Evolutionary conservation across 257 asterid species (phyloP).

Genomic region (Nicotiana tabacum): DNA sequence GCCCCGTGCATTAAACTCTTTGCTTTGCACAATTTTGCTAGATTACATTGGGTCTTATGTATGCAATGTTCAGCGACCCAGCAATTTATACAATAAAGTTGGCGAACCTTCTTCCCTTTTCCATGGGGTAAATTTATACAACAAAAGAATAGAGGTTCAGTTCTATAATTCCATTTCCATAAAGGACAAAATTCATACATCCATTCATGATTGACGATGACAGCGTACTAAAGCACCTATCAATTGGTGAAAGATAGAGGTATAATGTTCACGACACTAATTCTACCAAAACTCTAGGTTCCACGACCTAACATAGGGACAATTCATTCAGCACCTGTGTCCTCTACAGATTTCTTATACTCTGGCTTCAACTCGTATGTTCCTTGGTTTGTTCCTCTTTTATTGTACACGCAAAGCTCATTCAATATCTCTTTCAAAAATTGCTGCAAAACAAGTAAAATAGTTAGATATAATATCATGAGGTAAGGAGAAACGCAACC

Average conservation of each 20-base stretch:
- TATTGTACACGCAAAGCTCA: constrained; percentile 88
- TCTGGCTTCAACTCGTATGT: constrained; percentile 97
- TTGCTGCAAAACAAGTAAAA: constrained; percentile 56
- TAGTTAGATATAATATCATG: background rate
- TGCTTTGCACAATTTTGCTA: too few relatives aligned
- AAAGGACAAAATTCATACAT: background rate
- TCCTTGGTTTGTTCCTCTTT: constrained; percentile 96
- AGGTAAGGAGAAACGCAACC: background rate
- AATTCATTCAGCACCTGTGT: constrained; percentile 56
- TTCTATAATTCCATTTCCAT: background rate
- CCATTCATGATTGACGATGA: background rate
- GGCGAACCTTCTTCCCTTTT: too few relatives aligned
- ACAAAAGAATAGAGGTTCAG: background rate
- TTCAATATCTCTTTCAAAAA: constrained; percentile 92
- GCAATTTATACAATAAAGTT: too few relatives aligned
- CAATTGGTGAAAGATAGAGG: background rate
- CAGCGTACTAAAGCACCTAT: background rate
- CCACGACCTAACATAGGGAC: background rate
- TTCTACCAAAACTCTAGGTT: background rate
- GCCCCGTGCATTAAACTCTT: too few relatives aligned
- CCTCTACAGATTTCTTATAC: constrained; percentile 90
- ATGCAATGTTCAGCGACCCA: too few relatives aligned
- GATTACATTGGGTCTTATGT: too few relatives aligned
- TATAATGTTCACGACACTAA: background rate
- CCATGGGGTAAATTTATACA: too few relatives aligned